These are phyloP conservation scores for Claviceps africana DNA, from an alignment of 2,329 filamentous ascomycete genomes.

Conservation along the genomic window DNA sequence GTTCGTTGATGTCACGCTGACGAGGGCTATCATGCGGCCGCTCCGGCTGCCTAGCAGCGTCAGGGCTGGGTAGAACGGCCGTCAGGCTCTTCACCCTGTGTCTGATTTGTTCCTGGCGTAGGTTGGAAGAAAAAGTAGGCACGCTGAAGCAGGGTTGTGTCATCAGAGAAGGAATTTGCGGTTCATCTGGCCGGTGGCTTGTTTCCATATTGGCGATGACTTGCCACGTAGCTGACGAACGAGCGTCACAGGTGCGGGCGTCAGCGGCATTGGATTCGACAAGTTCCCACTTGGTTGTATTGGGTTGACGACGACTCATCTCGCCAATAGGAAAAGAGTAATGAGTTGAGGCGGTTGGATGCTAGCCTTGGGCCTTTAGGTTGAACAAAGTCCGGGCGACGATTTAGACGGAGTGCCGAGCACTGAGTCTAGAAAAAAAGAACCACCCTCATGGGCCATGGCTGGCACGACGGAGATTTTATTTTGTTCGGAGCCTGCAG, in stretches of 20 bases:
- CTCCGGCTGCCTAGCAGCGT: neutral
- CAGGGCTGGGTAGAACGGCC: neutral
- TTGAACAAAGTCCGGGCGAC: neutral
- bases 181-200: neutral
- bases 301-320: neutral
- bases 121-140: neutral
- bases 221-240: neutral
- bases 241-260: too few relatives aligned
- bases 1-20: neutral
- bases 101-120: neutral
- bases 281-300: neutral
- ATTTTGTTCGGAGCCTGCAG: neutral
- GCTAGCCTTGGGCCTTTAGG: neutral
- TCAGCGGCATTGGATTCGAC: neutral
- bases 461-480: neutral
- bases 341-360: neutral
- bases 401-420: neutral
- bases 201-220: neutral
- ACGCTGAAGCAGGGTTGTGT: neutral
- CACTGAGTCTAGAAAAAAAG: neutral
- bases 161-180: neutral
- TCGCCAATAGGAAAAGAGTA: neutral
- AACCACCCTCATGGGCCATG: neutral
- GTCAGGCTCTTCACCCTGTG: neutral
- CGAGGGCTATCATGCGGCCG: neutral